Evolutionary conservation across 2,329 filamentous ascomycete species (phyloP), one percentile per base, ranked within the genome.

Genomic region (Alternaria gansuensis): DNA sequence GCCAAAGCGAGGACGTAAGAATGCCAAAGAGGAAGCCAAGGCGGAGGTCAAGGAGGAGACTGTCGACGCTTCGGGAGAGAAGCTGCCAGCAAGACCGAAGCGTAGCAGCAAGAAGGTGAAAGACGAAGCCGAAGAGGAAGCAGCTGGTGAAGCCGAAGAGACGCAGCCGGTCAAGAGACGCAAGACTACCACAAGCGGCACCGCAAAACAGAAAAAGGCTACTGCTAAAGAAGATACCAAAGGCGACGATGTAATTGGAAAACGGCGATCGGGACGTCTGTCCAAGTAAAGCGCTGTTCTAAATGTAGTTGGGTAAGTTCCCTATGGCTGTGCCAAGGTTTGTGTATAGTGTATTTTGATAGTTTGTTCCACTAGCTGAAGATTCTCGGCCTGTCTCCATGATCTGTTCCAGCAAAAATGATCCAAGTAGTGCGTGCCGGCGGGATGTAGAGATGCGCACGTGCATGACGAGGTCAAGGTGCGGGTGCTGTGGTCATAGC

Each of bases 141-240:
- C 9, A 37, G 76, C 5, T 1, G 78, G 70, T 23, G 60, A 70
- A 33, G n/a, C 34, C 31, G 78, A 66, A 40, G 64, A 67, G 24
- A 41, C 39, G 10, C 50, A 54, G 9, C 64, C 71, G 7, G 10
- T 61, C 6, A 75, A 76, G 61, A 75, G 68, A 54, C 66, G 64
- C 41, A 76, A 70, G 59, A 65, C 49, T n/a, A 34, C 53, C 36
- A 36, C 24, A 8, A 64, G 59, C 41, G 57, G 57, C 14, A 40
- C 60, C 13, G n/a, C 58, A 5, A 65, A 62, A 26, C 67, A 63
- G 37, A 64, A 13, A 3, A 65, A 63, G 45, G 61, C 60, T 44
- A 8, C 36, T 9, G 34, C 39, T 8, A 51, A 63, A 21, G 57
- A 48, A 5, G 54, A 62, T 34, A 50, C 48, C 34, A 67, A 69